Conservation (phyloP, 2,329 filamentous ascomycete genomes). For the Aspergillus tanneri region DNA sequence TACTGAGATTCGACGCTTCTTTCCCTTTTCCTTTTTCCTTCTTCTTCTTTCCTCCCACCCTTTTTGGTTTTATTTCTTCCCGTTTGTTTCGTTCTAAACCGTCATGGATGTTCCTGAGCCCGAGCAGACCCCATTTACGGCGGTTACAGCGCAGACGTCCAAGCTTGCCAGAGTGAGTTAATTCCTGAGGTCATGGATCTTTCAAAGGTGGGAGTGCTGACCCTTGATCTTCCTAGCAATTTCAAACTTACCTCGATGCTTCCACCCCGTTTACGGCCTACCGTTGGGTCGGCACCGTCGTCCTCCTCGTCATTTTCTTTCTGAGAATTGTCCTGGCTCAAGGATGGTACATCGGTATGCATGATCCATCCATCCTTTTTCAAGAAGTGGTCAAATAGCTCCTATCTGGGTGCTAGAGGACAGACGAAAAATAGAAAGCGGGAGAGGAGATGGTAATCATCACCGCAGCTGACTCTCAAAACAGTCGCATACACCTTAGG, state of each 20-base stretch:
- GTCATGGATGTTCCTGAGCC: constrained; percentile 83
- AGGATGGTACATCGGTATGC: constrained; percentile 95
- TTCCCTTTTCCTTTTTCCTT: neutral
- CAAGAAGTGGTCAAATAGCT: neutral
- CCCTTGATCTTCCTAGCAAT: constrained; percentile 61
- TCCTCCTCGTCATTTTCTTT: constrained; percentile 76
- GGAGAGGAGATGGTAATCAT: constrained; percentile 3
- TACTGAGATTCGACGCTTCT: too few relatives aligned
- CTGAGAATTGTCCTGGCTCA: constrained; percentile 86
- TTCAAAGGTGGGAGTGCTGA: neutral
- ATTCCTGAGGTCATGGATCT: neutral
- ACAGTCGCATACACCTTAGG: constrained; percentile 93
- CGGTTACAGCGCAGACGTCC: constrained; percentile 78
- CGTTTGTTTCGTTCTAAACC: constrained; percentile 9
- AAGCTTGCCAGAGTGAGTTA: constrained; percentile 44
- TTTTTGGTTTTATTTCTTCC: too few relatives aligned
- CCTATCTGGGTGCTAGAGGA: neutral
- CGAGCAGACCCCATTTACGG: constrained; percentile 87
- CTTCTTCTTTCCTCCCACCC: constrained; percentile 5
- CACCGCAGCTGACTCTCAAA: constrained; percentile 1
- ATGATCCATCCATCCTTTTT: neutral
- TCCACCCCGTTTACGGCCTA: constrained; percentile 87
- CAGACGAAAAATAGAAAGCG: neutral
- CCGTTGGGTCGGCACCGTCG: constrained; percentile 83
- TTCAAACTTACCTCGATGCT: constrained; percentile 91